A percentile compares a stretch with the other conserved stretches of the same genome.
Conservation (phyloP, 441 rosid species). For the Aleurites moluccanus region DNA sequence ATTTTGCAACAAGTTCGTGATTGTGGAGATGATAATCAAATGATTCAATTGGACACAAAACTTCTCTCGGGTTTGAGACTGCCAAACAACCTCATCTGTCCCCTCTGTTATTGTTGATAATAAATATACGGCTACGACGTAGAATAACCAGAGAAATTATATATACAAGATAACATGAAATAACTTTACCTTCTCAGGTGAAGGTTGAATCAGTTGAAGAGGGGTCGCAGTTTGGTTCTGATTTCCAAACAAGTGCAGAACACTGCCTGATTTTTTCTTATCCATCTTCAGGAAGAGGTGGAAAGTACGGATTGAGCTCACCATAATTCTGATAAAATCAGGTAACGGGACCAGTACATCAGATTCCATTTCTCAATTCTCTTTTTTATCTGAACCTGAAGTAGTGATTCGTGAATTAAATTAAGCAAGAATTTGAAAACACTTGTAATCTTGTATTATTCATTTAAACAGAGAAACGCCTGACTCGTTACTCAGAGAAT, state of each 20-base stretch:
- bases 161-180: not conserved
- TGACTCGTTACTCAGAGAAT: not conserved
- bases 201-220: slow-evolving; percentile 70
- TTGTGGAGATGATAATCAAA: not conserved
- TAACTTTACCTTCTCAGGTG: slow-evolving; percentile 60
- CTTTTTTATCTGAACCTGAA: slow-evolving; percentile 62
- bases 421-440: not conserved
- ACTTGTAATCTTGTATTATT: no score
- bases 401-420: not conserved
- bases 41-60: not conserved
- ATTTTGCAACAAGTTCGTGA: no score
- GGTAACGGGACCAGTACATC: slow-evolving; percentile 54
- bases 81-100: not conserved
- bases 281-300: slow-evolving; percentile 77
- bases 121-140: not conserved
- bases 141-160: not conserved
- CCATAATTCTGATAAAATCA: slow-evolving; percentile 65
- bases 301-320: slow-evolving; percentile 65
- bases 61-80: not conserved
- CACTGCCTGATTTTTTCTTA: slow-evolving; percentile 56
- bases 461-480: not conserved
- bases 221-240: slow-evolving; percentile 68
- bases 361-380: slow-evolving; percentile 53
- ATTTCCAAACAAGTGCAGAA: slow-evolving; percentile 65
- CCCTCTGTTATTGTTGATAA: not conserved